phyloP scores from a whole-genome alignment of 169 alveolate genomes.

The Cryptosporidium ubiquitum region DNA sequence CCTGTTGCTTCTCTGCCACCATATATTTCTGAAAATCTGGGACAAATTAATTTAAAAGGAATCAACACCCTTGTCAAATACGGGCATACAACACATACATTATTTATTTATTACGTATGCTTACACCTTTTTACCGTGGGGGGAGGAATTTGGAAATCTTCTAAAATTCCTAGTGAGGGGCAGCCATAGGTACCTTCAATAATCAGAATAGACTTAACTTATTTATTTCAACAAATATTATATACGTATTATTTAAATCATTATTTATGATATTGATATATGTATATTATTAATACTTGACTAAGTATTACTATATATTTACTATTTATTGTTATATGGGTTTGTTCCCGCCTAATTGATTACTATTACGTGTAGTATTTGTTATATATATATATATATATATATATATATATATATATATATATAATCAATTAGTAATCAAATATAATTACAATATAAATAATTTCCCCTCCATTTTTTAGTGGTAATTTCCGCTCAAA shows the following conservation, averaged over 20 bases:
- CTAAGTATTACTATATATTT: too few relatives aligned
- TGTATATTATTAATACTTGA: neutral
- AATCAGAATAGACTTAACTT: constrained; percentile 35
- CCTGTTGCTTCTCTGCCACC: constrained; percentile 73
- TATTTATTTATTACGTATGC: constrained; percentile 10
- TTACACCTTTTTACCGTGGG: neutral
- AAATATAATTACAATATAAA: neutral
- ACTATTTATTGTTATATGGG: too few relatives aligned
- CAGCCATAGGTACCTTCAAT: neutral
- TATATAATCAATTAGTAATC: too few relatives aligned
- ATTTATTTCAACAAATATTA: neutral
- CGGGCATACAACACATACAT: constrained; percentile 74
- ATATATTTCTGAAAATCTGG: constrained; percentile 49
- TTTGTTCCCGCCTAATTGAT: neutral
- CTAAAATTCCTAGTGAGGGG: constrained; percentile 4
- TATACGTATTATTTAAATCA: neutral
- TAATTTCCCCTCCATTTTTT: neutral
- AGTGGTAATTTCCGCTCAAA: neutral
- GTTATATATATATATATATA: too few relatives aligned
- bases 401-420: too few relatives aligned
- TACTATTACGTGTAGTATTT: neutral
- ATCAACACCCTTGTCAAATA: constrained; percentile 59
- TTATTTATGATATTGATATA: neutral
- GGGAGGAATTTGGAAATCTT: constrained; percentile 46
- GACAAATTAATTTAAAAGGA: constrained; percentile 19